A percentile compares a stretch with the other conserved stretches of the same genome.
Evolutionary conservation across 1,284 basidiomycete species (phyloP).

Genomic region (Naganishia cerealis): DNA sequence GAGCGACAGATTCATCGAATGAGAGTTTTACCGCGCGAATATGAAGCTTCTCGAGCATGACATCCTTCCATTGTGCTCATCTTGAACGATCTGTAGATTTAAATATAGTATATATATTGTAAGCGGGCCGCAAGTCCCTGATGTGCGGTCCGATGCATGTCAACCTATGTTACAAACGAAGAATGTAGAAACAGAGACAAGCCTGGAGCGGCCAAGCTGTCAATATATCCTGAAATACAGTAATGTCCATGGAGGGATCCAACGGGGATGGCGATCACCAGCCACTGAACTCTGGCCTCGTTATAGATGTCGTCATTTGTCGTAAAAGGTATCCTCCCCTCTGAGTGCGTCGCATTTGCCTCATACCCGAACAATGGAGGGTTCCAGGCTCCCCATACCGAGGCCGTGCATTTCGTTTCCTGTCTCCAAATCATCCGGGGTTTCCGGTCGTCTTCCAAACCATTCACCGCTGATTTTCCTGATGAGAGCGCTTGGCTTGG

Average conservation of each 20-base stretch:
- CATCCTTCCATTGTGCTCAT: not conserved
- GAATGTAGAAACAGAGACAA: not conserved
- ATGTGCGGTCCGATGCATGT: not conserved
- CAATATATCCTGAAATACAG: constrained; percentile 1
- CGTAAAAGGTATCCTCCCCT: constrained; percentile 6
- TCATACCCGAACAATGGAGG: not conserved
- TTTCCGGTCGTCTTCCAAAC: constrained; percentile 8
- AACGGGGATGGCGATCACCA: not conserved
- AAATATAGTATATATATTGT: not conserved
- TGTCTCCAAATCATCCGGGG: constrained; percentile 10
- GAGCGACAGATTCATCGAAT: not conserved
- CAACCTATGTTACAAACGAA: constrained; percentile 3
- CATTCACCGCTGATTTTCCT: constrained; percentile 24
- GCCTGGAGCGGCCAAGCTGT: not conserved
- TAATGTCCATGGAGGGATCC: not conserved
- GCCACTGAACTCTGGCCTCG: not conserved
- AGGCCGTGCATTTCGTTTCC: constrained; percentile 15
- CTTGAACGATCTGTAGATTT: not conserved
- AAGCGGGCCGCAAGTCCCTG: not conserved
- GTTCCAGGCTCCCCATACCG: constrained; percentile 4
- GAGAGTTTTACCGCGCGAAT: not conserved
- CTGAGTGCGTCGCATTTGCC: not conserved
- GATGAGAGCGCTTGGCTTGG: constrained; percentile 1
- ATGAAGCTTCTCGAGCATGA: not conserved
- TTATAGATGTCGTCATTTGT: not conserved